These are phyloP conservation scores for Entophlyctis luteolus DNA, from an alignment of 192 early-diverging fungal species.

Conservation along the genomic window DNA sequence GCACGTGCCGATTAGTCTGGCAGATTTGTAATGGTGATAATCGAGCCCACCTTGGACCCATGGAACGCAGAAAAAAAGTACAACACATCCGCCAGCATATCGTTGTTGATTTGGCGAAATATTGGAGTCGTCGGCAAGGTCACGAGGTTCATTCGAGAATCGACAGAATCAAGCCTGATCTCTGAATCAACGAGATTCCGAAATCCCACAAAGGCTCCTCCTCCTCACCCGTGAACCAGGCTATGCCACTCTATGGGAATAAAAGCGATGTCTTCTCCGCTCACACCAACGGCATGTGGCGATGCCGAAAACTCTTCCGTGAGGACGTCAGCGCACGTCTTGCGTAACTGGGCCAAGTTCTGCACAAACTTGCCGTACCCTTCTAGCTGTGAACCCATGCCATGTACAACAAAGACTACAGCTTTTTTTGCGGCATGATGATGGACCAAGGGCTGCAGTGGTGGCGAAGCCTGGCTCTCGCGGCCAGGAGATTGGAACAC, in stretches of 20 bases:
- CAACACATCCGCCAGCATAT: slow-evolving; percentile 47
- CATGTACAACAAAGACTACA: slow-evolving; percentile 42
- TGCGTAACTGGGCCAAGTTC: slow-evolving; percentile 30
- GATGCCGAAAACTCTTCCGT: slow-evolving; percentile 27
- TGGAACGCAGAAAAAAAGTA: slow-evolving; percentile 49
- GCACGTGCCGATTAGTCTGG: neutral
- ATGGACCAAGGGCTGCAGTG: too few species aligned
- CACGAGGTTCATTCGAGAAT: slow-evolving; percentile 38
- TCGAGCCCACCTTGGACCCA: slow-evolving; percentile 31
- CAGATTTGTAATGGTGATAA: neutral
- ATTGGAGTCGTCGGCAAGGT: slow-evolving; percentile 45
- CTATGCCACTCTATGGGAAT: slow-evolving; percentile 46
- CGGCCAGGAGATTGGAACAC: too few species aligned
- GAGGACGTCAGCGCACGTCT: slow-evolving; percentile 31
- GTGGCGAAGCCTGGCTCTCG: too few species aligned
- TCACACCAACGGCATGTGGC: neutral
- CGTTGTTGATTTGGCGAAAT: slow-evolving; percentile 45
- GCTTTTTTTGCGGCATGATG: too few species aligned
- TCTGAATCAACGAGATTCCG: neutral
- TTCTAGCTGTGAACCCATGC: slow-evolving; percentile 36
- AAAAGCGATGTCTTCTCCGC: slow-evolving; percentile 27
- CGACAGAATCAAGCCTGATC: slow-evolving; percentile 22
- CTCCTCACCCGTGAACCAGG: slow-evolving; percentile 33
- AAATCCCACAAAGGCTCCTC: neutral
- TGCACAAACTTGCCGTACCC: slow-evolving; percentile 14